These are phyloP conservation scores for Cladophialophora bantiana DNA, from an alignment of 2,329 filamentous ascomycete genomes.

Conservation along the genomic window DNA sequence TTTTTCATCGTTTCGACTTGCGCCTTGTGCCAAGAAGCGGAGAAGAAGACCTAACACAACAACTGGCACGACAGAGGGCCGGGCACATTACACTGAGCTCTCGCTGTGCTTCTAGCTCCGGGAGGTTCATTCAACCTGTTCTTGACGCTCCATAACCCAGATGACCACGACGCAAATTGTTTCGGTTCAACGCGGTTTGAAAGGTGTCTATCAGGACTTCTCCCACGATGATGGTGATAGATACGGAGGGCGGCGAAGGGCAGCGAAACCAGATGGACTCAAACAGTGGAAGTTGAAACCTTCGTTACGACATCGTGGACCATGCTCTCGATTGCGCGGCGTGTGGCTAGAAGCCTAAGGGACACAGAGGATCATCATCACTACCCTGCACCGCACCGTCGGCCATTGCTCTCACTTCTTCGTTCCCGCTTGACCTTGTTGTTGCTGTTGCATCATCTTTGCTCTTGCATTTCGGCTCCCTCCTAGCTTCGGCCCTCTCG, in stretches of 20 bases:
- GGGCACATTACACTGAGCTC: not conserved
- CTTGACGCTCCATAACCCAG: not conserved
- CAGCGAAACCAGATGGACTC: not conserved
- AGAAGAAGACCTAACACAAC: conserved; percentile 17
- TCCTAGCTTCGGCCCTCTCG: conserved; percentile 66
- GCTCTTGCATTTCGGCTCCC: conserved; percentile 67
- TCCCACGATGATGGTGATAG: no score
- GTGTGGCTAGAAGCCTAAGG: not conserved
- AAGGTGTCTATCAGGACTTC: no score
- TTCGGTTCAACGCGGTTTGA: no score
- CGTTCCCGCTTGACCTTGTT: conserved; percentile 16
- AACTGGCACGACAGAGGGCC: not conserved
- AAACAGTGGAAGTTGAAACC: not conserved
- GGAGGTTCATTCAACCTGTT: not conserved
- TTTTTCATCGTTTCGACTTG: conserved; percentile 27
- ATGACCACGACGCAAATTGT: not conserved
- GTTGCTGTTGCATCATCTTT: conserved; percentile 56
- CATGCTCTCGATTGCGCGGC: not conserved
- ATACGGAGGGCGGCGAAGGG: not conserved
- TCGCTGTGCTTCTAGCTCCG: no score
- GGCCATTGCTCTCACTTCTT: conserved; percentile 26
- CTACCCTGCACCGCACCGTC: not conserved
- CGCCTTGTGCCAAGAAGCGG: conserved; percentile 26
- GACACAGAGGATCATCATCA: not conserved
- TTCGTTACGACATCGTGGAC: not conserved